Conservation (phyloP, 2,329 filamentous ascomycete genomes). For the Talaromyces sp. region DNA sequence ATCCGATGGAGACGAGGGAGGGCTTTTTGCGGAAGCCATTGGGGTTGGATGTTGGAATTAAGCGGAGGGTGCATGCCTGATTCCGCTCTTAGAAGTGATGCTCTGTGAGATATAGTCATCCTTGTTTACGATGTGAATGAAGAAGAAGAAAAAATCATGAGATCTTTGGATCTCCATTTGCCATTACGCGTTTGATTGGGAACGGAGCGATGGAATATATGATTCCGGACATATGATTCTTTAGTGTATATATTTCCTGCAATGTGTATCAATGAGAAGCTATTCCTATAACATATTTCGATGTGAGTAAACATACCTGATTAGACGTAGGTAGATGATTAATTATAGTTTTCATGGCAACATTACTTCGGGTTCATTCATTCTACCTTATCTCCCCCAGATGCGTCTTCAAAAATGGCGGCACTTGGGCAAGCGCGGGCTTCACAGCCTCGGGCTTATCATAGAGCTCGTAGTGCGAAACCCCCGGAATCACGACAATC, state of each 20-base stretch:
- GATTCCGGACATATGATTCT: not conserved
- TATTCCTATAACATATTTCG: not conserved
- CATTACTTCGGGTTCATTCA: too few species aligned
- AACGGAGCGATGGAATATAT: too few species aligned
- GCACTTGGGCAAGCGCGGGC: too few species aligned
- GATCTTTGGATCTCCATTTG: not conserved
- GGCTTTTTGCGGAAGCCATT: constrained; percentile 80
- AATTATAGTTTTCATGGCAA: too few species aligned
- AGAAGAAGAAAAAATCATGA: not conserved
- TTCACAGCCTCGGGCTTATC: too few species aligned
- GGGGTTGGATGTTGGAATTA: constrained; percentile 61
- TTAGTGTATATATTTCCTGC: not conserved
- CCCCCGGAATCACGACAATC: too few species aligned
- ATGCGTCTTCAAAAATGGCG: too few species aligned
- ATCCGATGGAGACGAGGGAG: constrained; percentile 68
- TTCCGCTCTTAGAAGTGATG: too few species aligned
- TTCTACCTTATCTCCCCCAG: too few species aligned
- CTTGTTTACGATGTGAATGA: not conserved
- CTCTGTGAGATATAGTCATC: not conserved
- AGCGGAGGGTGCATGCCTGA: constrained; percentile 26
- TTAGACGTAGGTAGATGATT: too few species aligned
- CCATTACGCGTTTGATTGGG: too few species aligned
- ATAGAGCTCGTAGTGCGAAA: too few species aligned
- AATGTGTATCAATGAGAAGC: not conserved
- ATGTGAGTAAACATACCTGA: not conserved